Base-by-base conservation (phyloP, 305 asterid species). In the Fraxinus velutina region DNA sequence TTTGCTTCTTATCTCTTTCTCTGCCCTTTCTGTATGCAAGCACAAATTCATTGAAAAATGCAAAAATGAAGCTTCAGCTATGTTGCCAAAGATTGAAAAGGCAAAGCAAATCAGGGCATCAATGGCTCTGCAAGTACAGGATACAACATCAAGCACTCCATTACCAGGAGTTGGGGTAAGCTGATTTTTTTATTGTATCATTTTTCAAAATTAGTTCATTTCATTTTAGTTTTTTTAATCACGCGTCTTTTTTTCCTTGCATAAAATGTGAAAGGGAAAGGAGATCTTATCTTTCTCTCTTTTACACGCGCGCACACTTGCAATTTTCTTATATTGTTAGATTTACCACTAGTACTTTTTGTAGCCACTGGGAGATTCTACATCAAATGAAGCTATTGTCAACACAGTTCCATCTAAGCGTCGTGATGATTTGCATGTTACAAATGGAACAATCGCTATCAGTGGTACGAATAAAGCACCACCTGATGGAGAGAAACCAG, bases 1-100 rank as follows among this genome's bases (percentile, higher is more conserved):
- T 72, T 78, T 80, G 76, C 12, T 80, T 81, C 83, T 87, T 79
- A 87, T 73, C 30, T 44, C 39, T 47, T 19, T 55, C 32, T 62
- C 71, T 85, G 44, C 57, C 50, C 70, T 83, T 75, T 47, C 50
- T 79, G 84, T 79, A 42, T 82, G 75, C 85, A 86, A 96, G 99
- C 98, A 96, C 92, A 94, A 96, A 89, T 96, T 96, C 91, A 92
- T 96, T 75, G 98, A 92, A 89, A 96, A 95, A 88, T 93, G 95
- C 88, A 92, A 92, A 92, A 86, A 83, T 86, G 97, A 93, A 83
- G 98, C 98, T 83, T 91, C 97, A 80, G 77, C 91, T 29, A 91
- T 96, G 98, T 84, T 94, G 83, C 98, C 97, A n/a, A 96, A 91
- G 91, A 89, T 96, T 84, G 98, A 93, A 91, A 93, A 91, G 90